Base-by-base conservation (phyloP, 208 protist genomes). In the Crithidia bombi region DNA sequence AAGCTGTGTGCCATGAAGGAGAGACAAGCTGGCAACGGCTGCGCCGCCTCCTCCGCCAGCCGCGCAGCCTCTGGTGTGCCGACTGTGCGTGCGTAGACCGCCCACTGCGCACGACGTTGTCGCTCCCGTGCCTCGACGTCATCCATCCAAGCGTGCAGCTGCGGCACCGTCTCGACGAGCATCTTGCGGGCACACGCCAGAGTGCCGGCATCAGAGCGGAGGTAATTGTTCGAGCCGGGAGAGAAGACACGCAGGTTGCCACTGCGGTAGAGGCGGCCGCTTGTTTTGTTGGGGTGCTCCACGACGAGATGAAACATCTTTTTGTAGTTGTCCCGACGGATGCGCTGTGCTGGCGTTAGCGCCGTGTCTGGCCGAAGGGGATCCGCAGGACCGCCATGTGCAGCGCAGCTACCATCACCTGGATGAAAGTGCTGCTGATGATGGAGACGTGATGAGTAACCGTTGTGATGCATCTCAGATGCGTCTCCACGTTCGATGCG, bases 1-100 rank as follows among this genome's bases (percentile, higher is more conserved):
- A 92, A 89, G 35, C 81, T 87, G 83, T 92, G 86, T 3, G 81
- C 86, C 23, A 89, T 76, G 59, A 73, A 78, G 17, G 86, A 92
- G 58, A 92, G 78, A 46, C 65, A 92, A 5, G 81, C 44, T 11
- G 81, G 80, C 10, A 70, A 35, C 19, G 69, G 68, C 32, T 33
- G 32, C 6, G 59, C 28, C 1, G 50, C 65, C 59, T 69, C 62
- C 3, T 23, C 46, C 11, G 36, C 30, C 28, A 65, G 61, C 17
- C 54, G 32, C 17, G 70, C 55, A 15, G 70, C 61, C 21, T 64
- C 70, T 25, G 25, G 30, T 2, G 70, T 65, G 35, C 36, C 39
- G n/a, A n/a, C 25, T 2, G 28, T 33, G 43, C 46, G 61, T 14
- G 70, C 62, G 55, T 65, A 65, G 23, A 54, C 64, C 10, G 32